phyloP scores from a whole-genome alignment of 208 protist species.

The Trypanosoma melophagium region DNA sequence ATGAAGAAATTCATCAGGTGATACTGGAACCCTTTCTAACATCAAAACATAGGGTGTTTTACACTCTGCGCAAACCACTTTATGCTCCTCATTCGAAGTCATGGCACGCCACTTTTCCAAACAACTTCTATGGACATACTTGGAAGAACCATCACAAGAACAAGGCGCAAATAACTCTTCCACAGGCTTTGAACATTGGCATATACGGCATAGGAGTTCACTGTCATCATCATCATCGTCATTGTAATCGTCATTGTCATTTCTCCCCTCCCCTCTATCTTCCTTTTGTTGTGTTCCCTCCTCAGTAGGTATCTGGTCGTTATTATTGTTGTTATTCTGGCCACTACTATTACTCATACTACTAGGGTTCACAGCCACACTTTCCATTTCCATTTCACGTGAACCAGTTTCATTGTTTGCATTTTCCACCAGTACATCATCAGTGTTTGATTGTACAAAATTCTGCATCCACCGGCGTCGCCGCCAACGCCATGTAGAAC shows the following conservation, averaged over 20 bases:
- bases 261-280: neutral
- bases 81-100: slow-evolving; percentile 30
- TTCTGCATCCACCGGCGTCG: neutral
- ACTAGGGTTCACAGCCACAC: too few species aligned
- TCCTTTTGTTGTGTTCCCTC: neutral
- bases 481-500: too few species aligned
- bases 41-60: slow-evolving; percentile 32
- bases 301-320: neutral
- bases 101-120: slow-evolving; percentile 70
- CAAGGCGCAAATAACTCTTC: slow-evolving; percentile 74
- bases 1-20: slow-evolving; percentile 2
- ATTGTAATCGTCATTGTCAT: slow-evolving; percentile 21
- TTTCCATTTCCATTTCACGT: neutral
- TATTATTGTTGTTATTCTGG: neutral
- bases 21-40: slow-evolving; percentile 14
- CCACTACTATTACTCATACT: neutral
- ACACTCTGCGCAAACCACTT: slow-evolving; percentile 33
- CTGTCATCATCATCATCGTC: slow-evolving; percentile 43
- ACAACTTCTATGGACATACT: slow-evolving; percentile 74
- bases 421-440: neutral
- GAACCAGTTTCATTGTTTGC: neutral
- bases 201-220: slow-evolving; percentile 77
- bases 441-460: neutral
- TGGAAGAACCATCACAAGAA: slow-evolving; percentile 68
- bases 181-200: slow-evolving; percentile 48